Percentiles rank a stretch among this genome's conserved stretches.
Evolutionary conservation across 1,139 yeast genomes (phyloP).

Genomic region (Taphrina communis): DNA sequence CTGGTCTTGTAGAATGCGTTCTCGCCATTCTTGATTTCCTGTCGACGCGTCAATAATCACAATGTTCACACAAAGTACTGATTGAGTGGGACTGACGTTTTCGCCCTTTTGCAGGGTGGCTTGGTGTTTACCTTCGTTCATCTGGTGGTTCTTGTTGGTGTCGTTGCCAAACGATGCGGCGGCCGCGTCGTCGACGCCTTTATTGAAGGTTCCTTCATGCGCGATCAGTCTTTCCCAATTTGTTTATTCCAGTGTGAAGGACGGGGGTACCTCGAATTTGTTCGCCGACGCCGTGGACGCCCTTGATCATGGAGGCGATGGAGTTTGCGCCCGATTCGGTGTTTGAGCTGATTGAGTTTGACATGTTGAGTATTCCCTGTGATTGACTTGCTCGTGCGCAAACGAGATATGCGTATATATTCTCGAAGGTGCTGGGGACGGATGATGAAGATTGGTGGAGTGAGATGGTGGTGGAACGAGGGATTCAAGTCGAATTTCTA

Average conservation of each 20-base stretch:
- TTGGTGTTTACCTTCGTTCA: slow-evolving; percentile 33
- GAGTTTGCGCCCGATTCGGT: slow-evolving; percentile 21
- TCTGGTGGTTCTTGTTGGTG: slow-evolving; percentile 23
- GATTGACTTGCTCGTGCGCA: too few species aligned
- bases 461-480: too few species aligned
- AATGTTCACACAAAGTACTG: too few species aligned
- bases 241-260: neutral
- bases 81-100: neutral
- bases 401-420: too few species aligned
- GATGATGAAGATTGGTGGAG: too few species aligned
- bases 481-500: too few species aligned
- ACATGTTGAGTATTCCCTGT: neutral
- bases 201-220: slow-evolving; percentile 29
- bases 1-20: slow-evolving; percentile 8
- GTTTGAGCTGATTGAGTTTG: slow-evolving; percentile 19
- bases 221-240: neutral
- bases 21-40: slow-evolving; percentile 12
- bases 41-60: neutral
- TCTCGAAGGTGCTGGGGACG: too few species aligned
- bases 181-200: slow-evolving; percentile 37
- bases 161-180: slow-evolving; percentile 29
- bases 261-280: slow-evolving; percentile 15
- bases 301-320: slow-evolving; percentile 21
- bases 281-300: slow-evolving; percentile 40
- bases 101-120: slow-evolving; percentile 34